Evolutionary conservation across 73 alveolate species (phyloP), one percentile per base, ranked within the genome.

Genomic region (Effrenium voratum): DNA sequence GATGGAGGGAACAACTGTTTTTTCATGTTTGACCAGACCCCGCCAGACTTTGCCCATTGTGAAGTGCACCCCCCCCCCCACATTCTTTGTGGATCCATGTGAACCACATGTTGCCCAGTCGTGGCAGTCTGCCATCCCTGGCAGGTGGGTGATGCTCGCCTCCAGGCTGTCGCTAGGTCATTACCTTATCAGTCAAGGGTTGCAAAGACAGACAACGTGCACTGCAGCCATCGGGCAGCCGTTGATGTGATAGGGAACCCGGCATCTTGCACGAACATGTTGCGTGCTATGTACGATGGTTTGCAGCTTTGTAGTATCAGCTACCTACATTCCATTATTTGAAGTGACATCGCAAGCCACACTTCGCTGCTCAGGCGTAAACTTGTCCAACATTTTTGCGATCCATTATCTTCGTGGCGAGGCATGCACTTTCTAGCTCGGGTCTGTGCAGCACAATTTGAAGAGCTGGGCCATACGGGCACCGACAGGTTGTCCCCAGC

Each of bases 341-440:
- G n/a, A n/a, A n/a, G n/a, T n/a, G n/a, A n/a, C n/a, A n/a, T n/a
- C n/a, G n/a, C n/a, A n/a, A n/a, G n/a, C 16, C 38, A 34, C 30
- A 1, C 83, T 72, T 12, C 28, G 91, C 15, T 22, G 22, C 28
- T 13, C 5, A 83, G 93, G 94, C 63, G 73, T 86, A 8, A 86
- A 86, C 81, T 68, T 86, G 80, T 40, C 94, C 66, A 86, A 86
- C 66, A 86, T 86, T 50, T 86, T 86, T 45, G 81, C 47, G 2
- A 59, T 86, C 36, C 94, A 86, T 60, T 86, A 86, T 49, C 6
- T 60, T 55, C 94, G 94, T 41, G 93, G 77, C 93, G 15, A 2
- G 16, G 93, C 41, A 26, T 10, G 77, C 77, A 49, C 43, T 41
- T 44, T 38, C 45, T n/a, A 16, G 16, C 59, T 38, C 2, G 26